Evolutionary conservation across 768 basidiomycete genomes (phyloP).

Genomic region (Psilocybe cyanescens): DNA sequence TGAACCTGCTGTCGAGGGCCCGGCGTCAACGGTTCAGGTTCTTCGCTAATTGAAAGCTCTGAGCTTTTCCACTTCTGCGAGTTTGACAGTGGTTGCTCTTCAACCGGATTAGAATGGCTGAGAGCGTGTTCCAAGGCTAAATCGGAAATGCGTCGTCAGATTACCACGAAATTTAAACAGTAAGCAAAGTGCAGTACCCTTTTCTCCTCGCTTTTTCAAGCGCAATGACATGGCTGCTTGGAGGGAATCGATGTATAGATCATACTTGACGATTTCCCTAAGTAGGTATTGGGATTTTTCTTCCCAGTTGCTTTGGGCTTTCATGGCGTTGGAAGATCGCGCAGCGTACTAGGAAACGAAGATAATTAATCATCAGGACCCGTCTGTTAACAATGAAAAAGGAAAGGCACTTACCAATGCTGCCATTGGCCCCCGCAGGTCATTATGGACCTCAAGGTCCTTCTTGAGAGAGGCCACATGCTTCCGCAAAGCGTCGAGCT

Average conservation of each 20-base stretch:
- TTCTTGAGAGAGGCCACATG: conserved; percentile 76
- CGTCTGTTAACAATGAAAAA: not conserved
- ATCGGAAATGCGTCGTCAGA: conserved; percentile 1
- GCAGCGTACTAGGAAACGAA: conserved; percentile 66
- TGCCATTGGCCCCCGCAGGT: conserved; percentile 81
- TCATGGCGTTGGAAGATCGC: conserved; percentile 71
- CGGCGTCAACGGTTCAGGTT: conserved; percentile 25
- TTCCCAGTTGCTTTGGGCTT: conserved; percentile 90
- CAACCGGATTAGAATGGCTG: conserved; percentile 22
- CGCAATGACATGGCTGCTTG: conserved; percentile 82
- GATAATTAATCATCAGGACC: conserved; percentile 6
- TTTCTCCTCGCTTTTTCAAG: conserved; percentile 90
- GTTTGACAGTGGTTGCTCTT: conserved; percentile 13
- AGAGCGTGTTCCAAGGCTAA: conserved; percentile 31
- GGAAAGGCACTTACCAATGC: conserved; percentile 56
- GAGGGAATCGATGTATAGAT: conserved; percentile 92
- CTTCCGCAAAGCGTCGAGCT: conserved; percentile 86
- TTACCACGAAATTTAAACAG: not conserved
- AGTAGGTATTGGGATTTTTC: conserved; percentile 88
- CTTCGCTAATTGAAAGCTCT: conserved; percentile 23
- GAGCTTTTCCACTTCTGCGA: conserved; percentile 19
- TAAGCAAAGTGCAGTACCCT: conserved; percentile 40
- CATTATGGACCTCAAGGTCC: conserved; percentile 85
- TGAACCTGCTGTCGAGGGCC: conserved; percentile 26
- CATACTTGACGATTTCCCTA: conserved; percentile 94